Evolutionary conservation across 2,329 filamentous ascomycete species (phyloP), one percentile per base, ranked within the genome.

Genomic region (Penicillium sp.): DNA sequence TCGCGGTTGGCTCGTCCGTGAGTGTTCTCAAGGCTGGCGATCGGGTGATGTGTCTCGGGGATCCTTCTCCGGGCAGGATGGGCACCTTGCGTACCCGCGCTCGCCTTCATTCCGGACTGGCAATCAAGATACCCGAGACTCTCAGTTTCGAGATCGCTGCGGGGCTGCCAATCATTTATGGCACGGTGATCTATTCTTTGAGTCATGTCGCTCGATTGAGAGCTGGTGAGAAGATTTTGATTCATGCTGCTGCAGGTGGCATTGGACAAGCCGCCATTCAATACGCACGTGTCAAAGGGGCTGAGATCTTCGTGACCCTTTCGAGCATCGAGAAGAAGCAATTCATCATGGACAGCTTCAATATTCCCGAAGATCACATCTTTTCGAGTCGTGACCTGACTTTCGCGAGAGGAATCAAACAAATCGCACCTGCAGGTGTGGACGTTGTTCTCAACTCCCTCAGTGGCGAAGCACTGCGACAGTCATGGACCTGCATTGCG

Each of bases 391-490:
- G 1, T 51, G 70, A n/a, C 53, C 65, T 19, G 38, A 30, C 7
- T 17, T 53, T 58, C 38, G 9, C 35, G 24, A 13, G 17, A 17
- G 45, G 45, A n/a, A 53, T 58, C 45, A 53, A 53, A 22, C 30
- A 19, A 2, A 51, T 30, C 9, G 17, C 22, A 8, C 22, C n/a
- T 10, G 22, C 22, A 26, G 72, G 72, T 17, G 71, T 74, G 1
- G 72, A 74, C 54, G 72, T 74, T 44, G 69, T 70, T 4, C 51
- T 74, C 1, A 73, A 74, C 47, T 73, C 70, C 0, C 66, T 73
- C 19, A 65, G 67, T 6, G 73, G 71, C 1, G 72, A 74, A 53
- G 65, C 67, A 15, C 55, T 74, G 35, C 66, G 68, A 37, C 67
- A 65, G 10, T 72, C 68, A 0, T 74, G 69, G 51, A 66, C 68